A percentile compares a stretch with the other conserved stretches of the same genome.
These are phyloP conservation scores for Ottelia alismoides DNA, from an alignment of 106 monocot genomes.

Conservation along the genomic window DNA sequence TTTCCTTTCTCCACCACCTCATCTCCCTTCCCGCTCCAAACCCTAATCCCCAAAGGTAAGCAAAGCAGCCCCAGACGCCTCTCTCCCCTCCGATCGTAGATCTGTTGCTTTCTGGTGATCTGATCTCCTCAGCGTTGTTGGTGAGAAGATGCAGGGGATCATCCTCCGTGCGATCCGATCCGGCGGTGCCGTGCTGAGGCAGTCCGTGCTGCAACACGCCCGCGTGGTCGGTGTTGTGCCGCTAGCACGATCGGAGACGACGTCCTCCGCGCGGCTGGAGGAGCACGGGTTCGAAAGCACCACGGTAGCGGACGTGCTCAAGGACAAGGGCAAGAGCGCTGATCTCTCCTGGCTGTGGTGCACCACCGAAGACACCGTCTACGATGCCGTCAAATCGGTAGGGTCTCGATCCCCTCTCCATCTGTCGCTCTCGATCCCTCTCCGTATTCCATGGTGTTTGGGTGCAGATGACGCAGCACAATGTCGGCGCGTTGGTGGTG, in stretches of 20 bases:
- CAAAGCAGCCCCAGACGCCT: no score
- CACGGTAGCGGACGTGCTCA: conserved; percentile 5
- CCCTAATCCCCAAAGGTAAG: no score
- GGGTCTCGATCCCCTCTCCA: no score
- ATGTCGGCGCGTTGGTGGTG: conserved; percentile 87
- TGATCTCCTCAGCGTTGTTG: no score
- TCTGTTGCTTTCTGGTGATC: no score
- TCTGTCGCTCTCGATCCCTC: no score
- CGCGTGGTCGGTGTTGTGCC: not conserved
- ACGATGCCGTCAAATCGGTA: conserved; percentile 16
- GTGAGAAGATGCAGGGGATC: conserved; percentile 10
- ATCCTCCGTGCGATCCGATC: conserved; percentile 3
- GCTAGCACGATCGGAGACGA: not conserved
- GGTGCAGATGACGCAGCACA: conserved; percentile 87
- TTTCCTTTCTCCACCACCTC: no score
- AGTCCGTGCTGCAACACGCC: conserved; percentile 5
- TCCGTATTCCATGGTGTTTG: no score
- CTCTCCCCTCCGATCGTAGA: no score
- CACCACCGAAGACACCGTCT: conserved; percentile 15
- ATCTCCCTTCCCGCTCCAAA: no score
- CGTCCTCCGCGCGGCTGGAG: conserved; percentile 1
- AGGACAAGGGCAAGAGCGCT: conserved; percentile 8
- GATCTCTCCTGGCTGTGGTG: conserved; percentile 15
- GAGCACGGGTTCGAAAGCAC: conserved; percentile 12
- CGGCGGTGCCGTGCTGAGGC: not conserved